phyloP scores from a whole-genome alignment of 768 basidiomycete genomes.

The Royoungia palumana region DNA sequence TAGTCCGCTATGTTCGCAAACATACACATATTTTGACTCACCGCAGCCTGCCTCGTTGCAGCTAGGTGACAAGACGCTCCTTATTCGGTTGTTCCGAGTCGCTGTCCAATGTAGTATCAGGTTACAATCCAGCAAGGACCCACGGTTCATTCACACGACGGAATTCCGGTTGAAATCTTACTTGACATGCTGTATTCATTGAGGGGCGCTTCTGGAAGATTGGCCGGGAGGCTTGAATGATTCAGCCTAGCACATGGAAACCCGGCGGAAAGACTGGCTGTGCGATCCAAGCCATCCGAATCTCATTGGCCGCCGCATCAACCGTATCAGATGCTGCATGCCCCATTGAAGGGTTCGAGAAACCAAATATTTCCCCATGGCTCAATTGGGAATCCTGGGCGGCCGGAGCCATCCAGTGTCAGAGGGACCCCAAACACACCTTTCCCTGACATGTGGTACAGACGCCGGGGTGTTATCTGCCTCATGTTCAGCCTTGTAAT shows the following conservation, averaged over 20 bases:
- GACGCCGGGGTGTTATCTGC: conserved; percentile 30
- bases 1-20: neutral
- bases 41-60: conserved; percentile 12
- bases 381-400: conserved; percentile 15
- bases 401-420: conserved; percentile 10
- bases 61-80: neutral
- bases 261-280: neutral
- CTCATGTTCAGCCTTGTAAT: conserved; percentile 16
- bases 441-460: conserved; percentile 17
- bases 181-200: conserved; percentile 19
- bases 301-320: neutral
- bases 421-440: conserved; percentile 21
- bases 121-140: too few relatives aligned
- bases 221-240: neutral
- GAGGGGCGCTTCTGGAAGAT: neutral
- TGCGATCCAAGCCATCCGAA: neutral
- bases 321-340: neutral
- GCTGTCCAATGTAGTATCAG: too few relatives aligned
- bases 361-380: neutral
- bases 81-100: too few relatives aligned
- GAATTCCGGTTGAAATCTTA: too few relatives aligned
- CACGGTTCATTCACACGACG: conserved; percentile 3
- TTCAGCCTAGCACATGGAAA: neutral
- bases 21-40: neutral
- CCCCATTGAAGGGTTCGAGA: conserved; percentile 10